A percentile compares a stretch with the other conserved stretches of the same genome.
Evolutionary conservation across 2,329 filamentous ascomycete species (phyloP).

Genomic region (Calonectria naviculata): DNA sequence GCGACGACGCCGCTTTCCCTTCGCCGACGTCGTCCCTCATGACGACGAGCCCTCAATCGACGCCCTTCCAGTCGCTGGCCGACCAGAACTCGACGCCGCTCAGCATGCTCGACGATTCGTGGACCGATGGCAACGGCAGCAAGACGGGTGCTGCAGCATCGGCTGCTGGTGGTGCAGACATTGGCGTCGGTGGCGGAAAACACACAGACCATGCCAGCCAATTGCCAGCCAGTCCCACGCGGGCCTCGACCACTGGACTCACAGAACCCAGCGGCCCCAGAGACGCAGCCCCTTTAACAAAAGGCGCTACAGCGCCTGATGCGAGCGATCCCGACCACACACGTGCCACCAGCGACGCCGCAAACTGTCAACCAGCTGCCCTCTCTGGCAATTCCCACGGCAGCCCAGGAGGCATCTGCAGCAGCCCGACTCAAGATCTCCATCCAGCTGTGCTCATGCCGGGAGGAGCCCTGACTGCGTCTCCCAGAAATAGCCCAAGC

Average conservation of each 20-base stretch:
- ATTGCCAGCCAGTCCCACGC: slow-evolving; percentile 25
- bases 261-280: slow-evolving; percentile 13
- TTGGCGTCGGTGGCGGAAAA: slow-evolving; percentile 34
- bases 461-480: slow-evolving; percentile 24
- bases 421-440: neutral
- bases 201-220: slow-evolving; percentile 27
- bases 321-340: slow-evolving; percentile 25
- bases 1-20: slow-evolving; percentile 31
- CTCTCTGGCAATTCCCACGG: slow-evolving; percentile 17
- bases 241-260: slow-evolving; percentile 19
- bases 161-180: slow-evolving; percentile 14
- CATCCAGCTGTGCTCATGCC: slow-evolving; percentile 32
- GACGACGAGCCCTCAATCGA: slow-evolving; percentile 42
- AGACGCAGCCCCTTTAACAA: slow-evolving; percentile 29
- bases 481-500: slow-evolving; percentile 41
- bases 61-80: slow-evolving; percentile 42
- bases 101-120: slow-evolving; percentile 44
- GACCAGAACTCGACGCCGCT: slow-evolving; percentile 43
- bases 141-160: slow-evolving; percentile 19
- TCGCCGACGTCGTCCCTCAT: slow-evolving; percentile 38
- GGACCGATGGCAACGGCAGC: slow-evolving; percentile 4
- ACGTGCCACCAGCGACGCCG: slow-evolving; percentile 27
- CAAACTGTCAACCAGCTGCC: slow-evolving; percentile 6
- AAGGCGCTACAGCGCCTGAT: slow-evolving; percentile 23
- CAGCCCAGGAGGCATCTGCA: neutral